Evolutionary conservation across 495 filamentous ascomycete genomes (phyloP).

Genomic region (Parathielavia hyrcaniae): DNA sequence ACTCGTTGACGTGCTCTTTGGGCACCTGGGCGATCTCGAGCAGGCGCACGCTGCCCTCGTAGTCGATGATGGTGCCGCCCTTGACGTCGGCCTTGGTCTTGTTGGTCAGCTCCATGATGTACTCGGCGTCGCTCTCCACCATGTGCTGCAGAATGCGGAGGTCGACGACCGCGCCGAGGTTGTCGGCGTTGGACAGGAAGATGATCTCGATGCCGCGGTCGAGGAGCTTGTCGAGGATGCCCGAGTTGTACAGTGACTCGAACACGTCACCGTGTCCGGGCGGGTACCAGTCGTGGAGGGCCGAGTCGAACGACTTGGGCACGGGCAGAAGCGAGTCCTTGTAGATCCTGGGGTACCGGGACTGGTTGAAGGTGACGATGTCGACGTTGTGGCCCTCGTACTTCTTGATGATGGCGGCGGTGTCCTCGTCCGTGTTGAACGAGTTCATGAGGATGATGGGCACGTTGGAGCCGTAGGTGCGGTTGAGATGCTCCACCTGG

Average conservation of each 20-base stretch:
- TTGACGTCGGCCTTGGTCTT: conserved; percentile 99
- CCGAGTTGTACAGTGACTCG: conserved; percentile 99
- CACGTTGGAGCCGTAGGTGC: conserved; percentile 93
- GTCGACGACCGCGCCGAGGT: conserved; percentile 95
- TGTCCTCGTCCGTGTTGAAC: conserved; percentile 99
- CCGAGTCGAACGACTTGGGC: conserved; percentile 80
- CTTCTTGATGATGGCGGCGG: conserved; percentile 99
- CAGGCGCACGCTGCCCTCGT: conserved; percentile 90
- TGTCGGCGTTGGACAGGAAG: conserved; percentile 99
- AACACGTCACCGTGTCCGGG: conserved; percentile 99
- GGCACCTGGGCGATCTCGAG: conserved; percentile 99
- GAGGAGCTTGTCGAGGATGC: conserved; percentile 92
- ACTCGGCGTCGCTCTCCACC: conserved; percentile 90
- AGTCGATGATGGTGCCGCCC: conserved; percentile 99
- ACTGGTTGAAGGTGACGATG: conserved; percentile 99
- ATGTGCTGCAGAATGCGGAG: conserved; percentile 98
- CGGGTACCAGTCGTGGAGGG: conserved; percentile 96
- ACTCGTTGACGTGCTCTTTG: conserved; percentile 99
- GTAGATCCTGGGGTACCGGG: conserved; percentile 90
- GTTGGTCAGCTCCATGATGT: conserved; percentile 99
- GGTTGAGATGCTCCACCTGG: conserved; percentile 98
- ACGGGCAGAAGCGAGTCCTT: conserved; percentile 97
- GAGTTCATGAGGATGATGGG: conserved; percentile 99
- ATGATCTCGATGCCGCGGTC: conserved; percentile 92
- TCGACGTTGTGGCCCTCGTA: conserved; percentile 99